phyloP scores from a whole-genome alignment of 2,329 filamentous ascomycete species.

The Colletotrichum lupini region DNA sequence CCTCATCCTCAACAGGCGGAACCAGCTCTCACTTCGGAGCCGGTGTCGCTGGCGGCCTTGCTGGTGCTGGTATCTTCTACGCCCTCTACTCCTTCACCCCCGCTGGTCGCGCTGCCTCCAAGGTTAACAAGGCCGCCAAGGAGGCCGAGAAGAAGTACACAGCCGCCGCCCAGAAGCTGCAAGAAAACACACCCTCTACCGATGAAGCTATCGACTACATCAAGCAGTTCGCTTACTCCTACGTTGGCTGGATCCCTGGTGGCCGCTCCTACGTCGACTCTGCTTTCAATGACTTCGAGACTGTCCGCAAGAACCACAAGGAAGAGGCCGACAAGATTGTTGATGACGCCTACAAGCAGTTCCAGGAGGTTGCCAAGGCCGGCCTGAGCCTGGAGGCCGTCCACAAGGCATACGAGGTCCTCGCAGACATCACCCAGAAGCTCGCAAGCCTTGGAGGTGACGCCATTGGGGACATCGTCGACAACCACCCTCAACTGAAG shows the following conservation, averaged over 20 bases:
- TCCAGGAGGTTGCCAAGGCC: conserved; percentile 69
- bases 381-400: conserved; percentile 73
- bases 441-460: conserved; percentile 72
- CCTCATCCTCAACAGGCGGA: conserved; percentile 42
- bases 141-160: conserved; percentile 71
- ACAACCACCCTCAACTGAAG: conserved; percentile 80
- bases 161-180: conserved; percentile 68
- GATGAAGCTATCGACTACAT: conserved; percentile 76
- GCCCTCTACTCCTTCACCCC: conserved; percentile 57
- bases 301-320: conserved; percentile 73
- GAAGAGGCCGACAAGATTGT: conserved; percentile 78
- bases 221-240: conserved; percentile 73
- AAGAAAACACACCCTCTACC: conserved; percentile 71
- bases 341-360: conserved; percentile 73
- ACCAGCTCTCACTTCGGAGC: conserved; percentile 49
- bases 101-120: conserved; percentile 52
- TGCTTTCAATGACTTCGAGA: conserved; percentile 77
- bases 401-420: conserved; percentile 68
- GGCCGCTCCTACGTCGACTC: conserved; percentile 75
- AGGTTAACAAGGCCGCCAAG: conserved; percentile 59
- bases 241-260: conserved; percentile 78
- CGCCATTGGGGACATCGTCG: conserved; percentile 71
- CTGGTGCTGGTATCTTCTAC: conserved; percentile 54
- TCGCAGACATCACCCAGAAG: conserved; percentile 70
- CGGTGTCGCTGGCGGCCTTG: conserved; percentile 57